Base-by-base conservation (phyloP, 2,329 filamentous ascomycete genomes). In the Beauveria caledonica region DNA sequence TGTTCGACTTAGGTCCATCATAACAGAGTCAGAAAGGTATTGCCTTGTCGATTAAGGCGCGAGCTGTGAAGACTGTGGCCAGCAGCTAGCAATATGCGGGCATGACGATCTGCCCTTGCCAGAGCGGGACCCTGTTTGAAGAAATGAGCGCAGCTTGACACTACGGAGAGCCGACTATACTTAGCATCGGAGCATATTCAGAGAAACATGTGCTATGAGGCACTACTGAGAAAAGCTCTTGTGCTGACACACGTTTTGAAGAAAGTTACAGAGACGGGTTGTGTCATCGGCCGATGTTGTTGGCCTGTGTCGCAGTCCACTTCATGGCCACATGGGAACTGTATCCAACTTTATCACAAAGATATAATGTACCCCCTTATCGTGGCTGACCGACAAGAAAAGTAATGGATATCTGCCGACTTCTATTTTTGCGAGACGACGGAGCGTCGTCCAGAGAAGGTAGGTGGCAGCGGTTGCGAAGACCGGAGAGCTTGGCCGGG, bases 401-500 rank as follows among this genome's bases (percentile, higher is more conserved):
- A 46, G 10, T 45, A 19, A 39, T 6, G 42, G n/a, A 19, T 39
- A 48, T 57, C 44, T 49, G 45, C 53, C 54, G 54, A 8, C 44
- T 57, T 49, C 15, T 25, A 17, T 15, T 25, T 17, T 49, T 40
- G 23, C 6, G 21, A 25, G 13, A 27, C 11, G 33, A 23, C 55
- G 55, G 55, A 29, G 46, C 36, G n/a, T 50, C 55, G 25, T 42
- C 55, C 55, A 42, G 8, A 58, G 45, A 58, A 23, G 55, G 46
- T 58, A 58, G 55, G 55, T 58, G 46, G 45, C 44, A 58, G 45
- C 53, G 36, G 53, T 4, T 45, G 53, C 53, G 40, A 46, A 19
- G 53, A 55, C 40, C 46, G 17, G 40, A 21, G 17, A 42, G 51
- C 25, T 15, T 36, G 40, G 4, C 52, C 13, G 21, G 19, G 27